Percentiles rank a stretch among this genome's conserved stretches.
phyloP scores from a whole-genome alignment of 371 early-diverging fungal genomes.

The Entomophthora muscae region DNA sequence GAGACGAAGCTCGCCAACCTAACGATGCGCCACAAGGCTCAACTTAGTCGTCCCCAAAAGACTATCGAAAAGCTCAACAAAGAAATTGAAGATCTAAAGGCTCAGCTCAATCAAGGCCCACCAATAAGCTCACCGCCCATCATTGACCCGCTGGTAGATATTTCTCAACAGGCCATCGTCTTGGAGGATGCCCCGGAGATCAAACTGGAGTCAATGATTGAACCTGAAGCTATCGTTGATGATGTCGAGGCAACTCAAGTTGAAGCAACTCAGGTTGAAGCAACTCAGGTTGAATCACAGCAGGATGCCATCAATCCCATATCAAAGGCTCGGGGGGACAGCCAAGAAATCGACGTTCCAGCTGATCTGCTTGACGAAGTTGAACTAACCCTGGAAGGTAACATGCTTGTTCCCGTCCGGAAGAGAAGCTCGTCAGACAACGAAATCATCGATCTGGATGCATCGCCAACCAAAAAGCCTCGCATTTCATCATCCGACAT shows the following conservation, averaged over 20 bases:
- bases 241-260: not conserved
- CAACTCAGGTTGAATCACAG: not conserved
- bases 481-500: not conserved
- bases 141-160: too few relatives aligned
- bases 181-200: too few relatives aligned
- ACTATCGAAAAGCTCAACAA: not conserved
- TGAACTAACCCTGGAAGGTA: not conserved
- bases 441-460: not conserved
- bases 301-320: not conserved
- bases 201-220: too few relatives aligned
- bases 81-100: not conserved
- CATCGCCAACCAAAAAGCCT: not conserved
- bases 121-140: too few relatives aligned
- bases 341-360: not conserved
- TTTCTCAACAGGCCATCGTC: not conserved
- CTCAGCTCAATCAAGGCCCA: not conserved
- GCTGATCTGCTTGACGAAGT: not conserved
- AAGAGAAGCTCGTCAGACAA: not conserved
- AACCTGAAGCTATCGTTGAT: not conserved
- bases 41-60: not conserved
- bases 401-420: not conserved
- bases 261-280: not conserved
- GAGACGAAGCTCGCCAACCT: not conserved
- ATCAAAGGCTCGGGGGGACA: not conserved
- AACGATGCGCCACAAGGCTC: not conserved